Conservation (phyloP, 2,329 filamentous ascomycete species). For the Apiospora arundinis region DNA sequence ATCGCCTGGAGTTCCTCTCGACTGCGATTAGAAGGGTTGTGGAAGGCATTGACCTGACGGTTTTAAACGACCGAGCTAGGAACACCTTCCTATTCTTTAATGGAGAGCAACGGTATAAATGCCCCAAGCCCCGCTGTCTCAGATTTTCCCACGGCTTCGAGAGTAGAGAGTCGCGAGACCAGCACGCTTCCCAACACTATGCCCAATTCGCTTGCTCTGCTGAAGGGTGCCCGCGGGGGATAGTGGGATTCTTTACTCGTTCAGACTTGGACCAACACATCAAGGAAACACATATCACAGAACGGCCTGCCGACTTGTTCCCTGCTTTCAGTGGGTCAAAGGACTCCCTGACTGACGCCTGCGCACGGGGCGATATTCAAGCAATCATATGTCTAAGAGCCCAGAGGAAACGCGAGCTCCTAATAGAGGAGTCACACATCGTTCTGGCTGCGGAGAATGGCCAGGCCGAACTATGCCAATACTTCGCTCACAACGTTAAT, state of each 20-base stretch:
- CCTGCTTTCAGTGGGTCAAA: no score
- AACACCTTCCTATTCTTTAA: not conserved
- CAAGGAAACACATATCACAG: not conserved
- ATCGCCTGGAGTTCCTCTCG: not conserved
- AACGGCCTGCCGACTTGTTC: not conserved
- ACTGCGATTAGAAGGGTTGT: not conserved
- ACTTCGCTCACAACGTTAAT: not conserved
- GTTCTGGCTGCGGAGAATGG: not conserved
- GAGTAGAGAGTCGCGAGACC: not conserved
- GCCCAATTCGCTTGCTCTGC: not conserved
- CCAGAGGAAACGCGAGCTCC: rapidly evolving
- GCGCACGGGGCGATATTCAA: not conserved
- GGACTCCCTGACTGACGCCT: not conserved
- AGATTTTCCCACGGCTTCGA: not conserved
- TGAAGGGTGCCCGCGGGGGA: not conserved
- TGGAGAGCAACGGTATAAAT: not conserved
- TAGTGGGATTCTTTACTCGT: not conserved
- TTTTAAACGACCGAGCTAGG: not conserved
- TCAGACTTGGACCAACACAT: not conserved
- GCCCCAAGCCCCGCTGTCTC: not conserved
- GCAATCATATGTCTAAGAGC: not conserved
- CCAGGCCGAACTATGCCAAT: not conserved
- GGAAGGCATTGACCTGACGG: not conserved
- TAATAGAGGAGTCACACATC: rapidly evolving
- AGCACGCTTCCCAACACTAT: not conserved